phyloP scores from a whole-genome alignment of 345 rosid genomes.

The Eucalyptus paniculata region DNA sequence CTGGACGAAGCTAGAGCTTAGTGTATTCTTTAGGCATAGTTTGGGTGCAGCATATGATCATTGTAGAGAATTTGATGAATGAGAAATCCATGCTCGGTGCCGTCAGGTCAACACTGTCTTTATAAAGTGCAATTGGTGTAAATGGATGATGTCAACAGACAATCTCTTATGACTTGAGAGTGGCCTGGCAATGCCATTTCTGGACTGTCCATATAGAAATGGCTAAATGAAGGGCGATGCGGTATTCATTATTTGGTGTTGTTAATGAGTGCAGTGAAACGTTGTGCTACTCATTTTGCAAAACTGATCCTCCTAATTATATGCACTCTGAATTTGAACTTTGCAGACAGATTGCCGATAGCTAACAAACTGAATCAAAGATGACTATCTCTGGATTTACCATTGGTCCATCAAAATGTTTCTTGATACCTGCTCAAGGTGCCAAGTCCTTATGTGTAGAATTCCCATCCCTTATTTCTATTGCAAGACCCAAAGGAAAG shows the following conservation, averaged over 20 bases:
- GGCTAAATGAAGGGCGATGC: neutral
- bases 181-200: neutral
- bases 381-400: slow-evolving; percentile 59
- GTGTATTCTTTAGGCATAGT: neutral
- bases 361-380: neutral
- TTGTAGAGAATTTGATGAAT: neutral
- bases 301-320: neutral
- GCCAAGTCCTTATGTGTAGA: slow-evolving; percentile 3
- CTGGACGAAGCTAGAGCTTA: neutral
- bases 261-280: neutral
- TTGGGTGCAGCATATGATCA: neutral
- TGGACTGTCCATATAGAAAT: neutral
- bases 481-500: slow-evolving; percentile 6
- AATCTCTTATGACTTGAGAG: neutral
- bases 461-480: slow-evolving; percentile 10
- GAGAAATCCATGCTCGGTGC: neutral
- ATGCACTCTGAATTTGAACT: neutral
- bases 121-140: neutral
- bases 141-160: neutral
- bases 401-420: slow-evolving; percentile 38
- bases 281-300: neutral
- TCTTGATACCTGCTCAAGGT: slow-evolving; percentile 17
- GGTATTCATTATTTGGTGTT: neutral
- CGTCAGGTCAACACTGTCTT: neutral
- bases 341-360: neutral